Conservation (phyloP, 176 grass and related monocot species). For the Leersia perrieri region DNA sequence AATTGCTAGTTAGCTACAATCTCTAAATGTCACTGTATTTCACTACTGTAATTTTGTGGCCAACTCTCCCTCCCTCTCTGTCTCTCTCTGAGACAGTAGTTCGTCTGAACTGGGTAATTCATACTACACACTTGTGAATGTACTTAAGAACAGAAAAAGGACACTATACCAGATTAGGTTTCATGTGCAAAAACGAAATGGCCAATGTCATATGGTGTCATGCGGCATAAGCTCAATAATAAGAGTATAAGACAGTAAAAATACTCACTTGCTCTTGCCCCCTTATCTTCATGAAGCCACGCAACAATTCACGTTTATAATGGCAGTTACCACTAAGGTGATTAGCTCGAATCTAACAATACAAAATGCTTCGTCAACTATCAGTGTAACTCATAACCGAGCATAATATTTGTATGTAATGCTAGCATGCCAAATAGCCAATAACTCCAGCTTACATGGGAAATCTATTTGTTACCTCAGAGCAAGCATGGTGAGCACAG, state of each 20-base stretch:
- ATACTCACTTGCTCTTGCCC: conserved; percentile 85
- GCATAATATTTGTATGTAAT: not conserved
- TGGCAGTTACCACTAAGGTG: conserved; percentile 94
- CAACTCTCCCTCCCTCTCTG: not conserved
- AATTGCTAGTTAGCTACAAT: too few species aligned
- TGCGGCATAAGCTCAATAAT: not conserved
- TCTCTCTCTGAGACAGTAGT: not conserved
- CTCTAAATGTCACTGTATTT: not conserved
- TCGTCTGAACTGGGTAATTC: not conserved
- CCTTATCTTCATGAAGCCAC: conserved; percentile 91
- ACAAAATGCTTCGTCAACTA: conserved; percentile 12
- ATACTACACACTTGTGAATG: not conserved
- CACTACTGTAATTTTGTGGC: not conserved
- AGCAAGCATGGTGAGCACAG: conserved; percentile 96
- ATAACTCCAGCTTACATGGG: conserved; percentile 12
- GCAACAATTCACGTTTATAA: conserved; percentile 82
- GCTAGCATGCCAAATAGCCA: too few species aligned
- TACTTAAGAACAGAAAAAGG: not conserved
- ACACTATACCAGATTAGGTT: not conserved
- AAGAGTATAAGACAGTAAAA: conserved; percentile 6
- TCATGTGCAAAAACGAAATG: not conserved
- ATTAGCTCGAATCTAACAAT: conserved; percentile 87
- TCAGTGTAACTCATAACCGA: not conserved
- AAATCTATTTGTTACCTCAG: conserved; percentile 59
- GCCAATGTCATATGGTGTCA: not conserved